These are phyloP conservation scores for Gigaspora rosea DNA, from an alignment of 192 early-diverging fungal species.

Conservation along the genomic window DNA sequence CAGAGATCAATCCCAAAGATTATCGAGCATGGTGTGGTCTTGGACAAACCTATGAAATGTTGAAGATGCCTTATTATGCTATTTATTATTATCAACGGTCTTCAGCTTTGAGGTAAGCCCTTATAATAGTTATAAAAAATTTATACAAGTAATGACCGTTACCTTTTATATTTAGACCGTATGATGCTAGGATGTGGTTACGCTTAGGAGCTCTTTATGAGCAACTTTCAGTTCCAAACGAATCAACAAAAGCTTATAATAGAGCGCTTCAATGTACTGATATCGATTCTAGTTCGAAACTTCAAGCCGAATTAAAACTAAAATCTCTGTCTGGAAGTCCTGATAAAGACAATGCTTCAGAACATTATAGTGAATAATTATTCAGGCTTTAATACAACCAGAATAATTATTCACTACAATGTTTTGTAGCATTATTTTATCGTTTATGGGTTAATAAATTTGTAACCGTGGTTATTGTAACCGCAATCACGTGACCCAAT, in stretches of 20 bases:
- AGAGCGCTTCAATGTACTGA: slow-evolving; percentile 70
- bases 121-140: background rate
- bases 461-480: too few relatives aligned
- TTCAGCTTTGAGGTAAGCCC: slow-evolving; percentile 53
- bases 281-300: slow-evolving; percentile 39
- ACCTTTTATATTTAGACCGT: slow-evolving; percentile 49
- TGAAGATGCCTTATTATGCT: slow-evolving; percentile 80
- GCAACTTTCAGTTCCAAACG: slow-evolving; percentile 44
- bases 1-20: slow-evolving; percentile 74
- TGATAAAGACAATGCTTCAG: slow-evolving; percentile 54
- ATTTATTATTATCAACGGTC: slow-evolving; percentile 83
- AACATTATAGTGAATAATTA: slow-evolving; percentile 52
- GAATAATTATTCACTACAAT: too few relatives aligned
- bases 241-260: slow-evolving; percentile 77
- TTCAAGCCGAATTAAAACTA: slow-evolving; percentile 55
- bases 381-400: too few relatives aligned
- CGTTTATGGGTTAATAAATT: too few relatives aligned
- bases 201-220: slow-evolving; percentile 78
- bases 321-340: slow-evolving; percentile 61
- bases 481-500: too few relatives aligned
- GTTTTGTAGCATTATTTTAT: too few relatives aligned
- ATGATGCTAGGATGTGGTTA: slow-evolving; percentile 88
- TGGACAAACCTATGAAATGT: slow-evolving; percentile 86
- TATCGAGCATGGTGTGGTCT: slow-evolving; percentile 93
- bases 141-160: background rate